Conservation (phyloP, 352 stramenopile species). For the Phytophthora ramorum region DNA sequence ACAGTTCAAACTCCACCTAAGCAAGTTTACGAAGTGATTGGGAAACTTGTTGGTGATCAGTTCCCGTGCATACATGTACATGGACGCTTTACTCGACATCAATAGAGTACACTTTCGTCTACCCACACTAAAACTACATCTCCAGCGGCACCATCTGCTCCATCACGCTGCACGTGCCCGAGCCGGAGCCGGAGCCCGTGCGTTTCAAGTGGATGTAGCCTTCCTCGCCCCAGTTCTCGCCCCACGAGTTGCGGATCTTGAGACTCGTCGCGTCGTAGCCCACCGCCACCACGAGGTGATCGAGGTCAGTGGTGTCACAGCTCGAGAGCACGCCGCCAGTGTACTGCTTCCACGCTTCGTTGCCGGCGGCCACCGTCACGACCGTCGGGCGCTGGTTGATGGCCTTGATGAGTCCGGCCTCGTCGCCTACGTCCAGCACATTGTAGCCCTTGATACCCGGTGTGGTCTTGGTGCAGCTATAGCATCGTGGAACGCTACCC, state of each 20-base stretch:
- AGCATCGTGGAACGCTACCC: slow-evolving; percentile 28
- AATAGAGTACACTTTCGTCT: not conserved
- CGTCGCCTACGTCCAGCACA: slow-evolving; percentile 56
- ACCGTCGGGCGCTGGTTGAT: slow-evolving; percentile 92
- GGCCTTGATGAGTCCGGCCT: slow-evolving; percentile 79
- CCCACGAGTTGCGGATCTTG: slow-evolving; percentile 98
- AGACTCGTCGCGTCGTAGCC: slow-evolving; percentile 90
- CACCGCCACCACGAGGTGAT: slow-evolving; percentile 96
- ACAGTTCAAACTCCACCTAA: no score
- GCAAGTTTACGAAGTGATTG: no score
- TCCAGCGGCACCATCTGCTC: slow-evolving; percentile 49
- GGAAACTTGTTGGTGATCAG: no score
- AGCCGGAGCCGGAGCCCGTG: slow-evolving; percentile 52
- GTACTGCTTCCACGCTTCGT: slow-evolving; percentile 96
- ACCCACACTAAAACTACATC: slow-evolving; percentile 26
- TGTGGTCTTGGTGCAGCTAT: slow-evolving; percentile 21
- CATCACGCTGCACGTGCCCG: slow-evolving; percentile 53
- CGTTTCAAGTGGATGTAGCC: slow-evolving; percentile 92
- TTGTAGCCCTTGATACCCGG: slow-evolving; percentile 48
- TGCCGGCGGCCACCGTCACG: slow-evolving; percentile 93
- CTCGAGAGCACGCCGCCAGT: slow-evolving; percentile 85
- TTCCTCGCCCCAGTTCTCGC: slow-evolving; percentile 88
- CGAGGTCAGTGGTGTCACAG: slow-evolving; percentile 83
- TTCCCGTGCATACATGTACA: no score
- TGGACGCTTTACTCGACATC: not conserved